Evolutionary conservation across 345 rosid species (phyloP).

Genomic region (Lepidium aucheri): DNA sequence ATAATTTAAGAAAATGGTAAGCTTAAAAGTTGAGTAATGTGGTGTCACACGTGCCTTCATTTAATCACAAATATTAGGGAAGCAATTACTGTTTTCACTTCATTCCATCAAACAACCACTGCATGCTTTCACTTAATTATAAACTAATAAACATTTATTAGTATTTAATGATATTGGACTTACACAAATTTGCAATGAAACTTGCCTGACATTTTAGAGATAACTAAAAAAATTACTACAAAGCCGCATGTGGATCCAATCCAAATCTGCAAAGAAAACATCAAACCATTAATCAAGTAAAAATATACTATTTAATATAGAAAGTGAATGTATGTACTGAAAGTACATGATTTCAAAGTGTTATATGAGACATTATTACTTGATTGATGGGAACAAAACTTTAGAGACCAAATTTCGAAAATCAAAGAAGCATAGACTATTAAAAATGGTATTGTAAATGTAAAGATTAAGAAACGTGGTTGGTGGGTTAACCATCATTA

Average conservation of each 20-base stretch:
- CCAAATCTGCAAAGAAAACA: too few species aligned
- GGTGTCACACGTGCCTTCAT: constrained; percentile 29
- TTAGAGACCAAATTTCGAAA: neutral
- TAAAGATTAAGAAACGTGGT: constrained; percentile 32
- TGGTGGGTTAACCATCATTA: constrained; percentile 27
- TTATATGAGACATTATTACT: neutral
- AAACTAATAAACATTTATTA: neutral
- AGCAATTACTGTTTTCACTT: constrained; percentile 18
- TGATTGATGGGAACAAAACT: constrained; percentile 1
- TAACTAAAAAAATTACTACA: too few species aligned
- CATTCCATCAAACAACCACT: constrained; percentile 14
- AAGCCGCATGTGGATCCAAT: too few species aligned
- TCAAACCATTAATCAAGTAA: neutral
- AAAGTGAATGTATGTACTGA: neutral
- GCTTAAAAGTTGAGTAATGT: constrained; percentile 14
- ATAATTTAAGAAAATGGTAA: neutral
- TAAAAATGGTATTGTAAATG: constrained; percentile 13
- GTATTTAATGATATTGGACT: neutral
- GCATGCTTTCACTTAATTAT: neutral
- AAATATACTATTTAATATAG: neutral
- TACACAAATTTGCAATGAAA: neutral
- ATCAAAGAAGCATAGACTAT: neutral
- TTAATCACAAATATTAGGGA: constrained; percentile 14
- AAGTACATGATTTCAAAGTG: neutral
- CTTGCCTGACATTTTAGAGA: neutral